phyloP scores from a whole-genome alignment of 2,329 filamentous ascomycete genomes.

The Boeremia lycopersici region DNA sequence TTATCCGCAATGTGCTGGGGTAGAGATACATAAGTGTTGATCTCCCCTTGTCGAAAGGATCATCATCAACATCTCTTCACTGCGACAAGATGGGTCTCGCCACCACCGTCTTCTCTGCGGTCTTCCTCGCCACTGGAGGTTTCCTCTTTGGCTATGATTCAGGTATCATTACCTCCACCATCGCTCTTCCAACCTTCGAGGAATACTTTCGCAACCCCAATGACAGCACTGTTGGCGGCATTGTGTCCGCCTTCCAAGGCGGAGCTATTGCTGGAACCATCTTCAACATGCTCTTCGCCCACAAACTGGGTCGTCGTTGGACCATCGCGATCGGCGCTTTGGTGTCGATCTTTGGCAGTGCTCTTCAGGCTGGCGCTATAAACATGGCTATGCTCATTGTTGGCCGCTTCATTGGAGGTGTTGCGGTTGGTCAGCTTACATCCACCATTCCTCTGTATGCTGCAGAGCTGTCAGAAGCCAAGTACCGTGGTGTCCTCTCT shows the following conservation, averaged over 20 bases:
- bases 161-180: conserved; percentile 44
- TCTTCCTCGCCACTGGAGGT: conserved; percentile 28
- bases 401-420: conserved; percentile 58
- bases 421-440: conserved; percentile 52
- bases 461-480: conserved; percentile 42
- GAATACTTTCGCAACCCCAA: conserved; percentile 37
- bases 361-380: conserved; percentile 46
- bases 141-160: conserved; percentile 42
- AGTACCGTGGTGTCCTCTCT: conserved; percentile 58
- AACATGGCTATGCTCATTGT: conserved; percentile 54
- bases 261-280: conserved; percentile 33
- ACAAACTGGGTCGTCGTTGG: conserved; percentile 25
- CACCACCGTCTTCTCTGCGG: conserved; percentile 24
- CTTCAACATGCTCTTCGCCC: conserved; percentile 23
- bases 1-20: background rate
- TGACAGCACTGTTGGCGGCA: conserved; percentile 35
- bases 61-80: conserved; percentile 3
- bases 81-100: conserved; percentile 21
- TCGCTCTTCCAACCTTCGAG: conserved; percentile 35
- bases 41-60: background rate
- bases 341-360: conserved; percentile 42
- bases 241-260: conserved; percentile 48
- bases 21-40: conserved; percentile 1
- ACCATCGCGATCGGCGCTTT: conserved; percentile 45
- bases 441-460: conserved; percentile 29